Evolutionary conservation across 768 basidiomycete genomes (phyloP).

Genomic region (Russula vinacea): DNA sequence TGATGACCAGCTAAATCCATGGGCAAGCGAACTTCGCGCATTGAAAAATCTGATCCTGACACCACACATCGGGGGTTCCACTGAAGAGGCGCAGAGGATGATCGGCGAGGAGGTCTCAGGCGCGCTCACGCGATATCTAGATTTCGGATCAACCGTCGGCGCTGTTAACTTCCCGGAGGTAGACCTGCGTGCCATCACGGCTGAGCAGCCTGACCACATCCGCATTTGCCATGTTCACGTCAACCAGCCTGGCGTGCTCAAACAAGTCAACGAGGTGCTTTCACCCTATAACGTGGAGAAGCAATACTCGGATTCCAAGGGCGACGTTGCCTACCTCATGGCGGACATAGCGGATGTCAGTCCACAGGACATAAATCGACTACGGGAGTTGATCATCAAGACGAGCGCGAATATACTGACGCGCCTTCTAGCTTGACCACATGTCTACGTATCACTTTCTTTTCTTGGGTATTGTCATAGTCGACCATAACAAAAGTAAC

Average conservation of each 20-base stretch:
- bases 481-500: conserved; percentile 2
- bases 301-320: conserved; percentile 97
- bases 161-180: conserved; percentile 99
- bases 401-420: conserved; percentile 89
- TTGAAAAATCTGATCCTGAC: conserved; percentile 94
- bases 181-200: conserved; percentile 86
- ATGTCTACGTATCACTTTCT: not conserved
- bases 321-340: conserved; percentile 91
- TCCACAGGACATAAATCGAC: conserved; percentile 67
- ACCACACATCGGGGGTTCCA: conserved; percentile 98
- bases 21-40: conserved; percentile 70
- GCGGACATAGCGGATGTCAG: conserved; percentile 94
- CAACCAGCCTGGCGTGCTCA: conserved; percentile 94
- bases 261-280: conserved; percentile 89
- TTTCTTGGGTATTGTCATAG: not conserved
- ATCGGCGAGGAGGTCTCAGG: conserved; percentile 93
- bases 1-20: conserved; percentile 82
- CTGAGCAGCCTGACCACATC: conserved; percentile 75
- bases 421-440: conserved; percentile 62
- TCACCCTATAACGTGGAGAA: conserved; percentile 98
- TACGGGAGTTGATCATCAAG: conserved; percentile 73
- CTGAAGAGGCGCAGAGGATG: conserved; percentile 96
- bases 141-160: conserved; percentile 85
- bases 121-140: conserved; percentile 84
- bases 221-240: conserved; percentile 94